Base-by-base conservation (phyloP, 1,284 basidiomycete species). In the Boletus mariae region DNA sequence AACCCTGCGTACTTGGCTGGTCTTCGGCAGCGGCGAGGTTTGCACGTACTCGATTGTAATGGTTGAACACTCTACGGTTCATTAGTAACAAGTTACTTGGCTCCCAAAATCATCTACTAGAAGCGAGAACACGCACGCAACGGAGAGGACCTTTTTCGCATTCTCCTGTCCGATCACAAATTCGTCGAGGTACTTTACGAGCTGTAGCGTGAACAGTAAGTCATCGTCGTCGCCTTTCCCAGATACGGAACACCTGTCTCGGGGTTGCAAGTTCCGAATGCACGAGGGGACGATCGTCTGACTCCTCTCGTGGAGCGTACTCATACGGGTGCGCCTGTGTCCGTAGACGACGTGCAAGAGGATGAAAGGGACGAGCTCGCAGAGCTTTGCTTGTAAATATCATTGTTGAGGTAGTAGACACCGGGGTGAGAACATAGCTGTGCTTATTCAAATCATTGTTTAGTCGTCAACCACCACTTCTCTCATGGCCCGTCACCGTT, bases 121-220 rank as follows among this genome's bases (percentile, higher is more conserved):
- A 32, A 45, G 66, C 55, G 3, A 65, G 59, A 45, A 50, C 49
- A 78, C 88, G 64, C 67, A 92, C 90, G 90, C 91, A 41, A 94
- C 95, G 31, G 92, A 92, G 17, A 98, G 79, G 10, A 92, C 87
- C 67, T 94, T 93, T 80, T 98, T 98, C 3, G 95, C 94, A 57
- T 79, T 80, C 58, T 92, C 89, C 68, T 98, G 95, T 2, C 95
- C 94, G 12, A 98, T 82, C n/a, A 98, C 85, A 66, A 89, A 96
- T 63, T 91, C 83, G 61, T 93, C 87, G 29, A 97, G 80, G 69
- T 93, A 93, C 64, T 87, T 80, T n/a, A 87, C 87, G 37, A 97
- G 81, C 87, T 94, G 53, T 47, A 32, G 40, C 51, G 41, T 20
- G 31, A 49, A 44, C 46, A 31, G 52, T 57, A 38, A 65, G 50